Conservation (phyloP, 257 asterid genomes). For the Solanum clarkiae region DNA sequence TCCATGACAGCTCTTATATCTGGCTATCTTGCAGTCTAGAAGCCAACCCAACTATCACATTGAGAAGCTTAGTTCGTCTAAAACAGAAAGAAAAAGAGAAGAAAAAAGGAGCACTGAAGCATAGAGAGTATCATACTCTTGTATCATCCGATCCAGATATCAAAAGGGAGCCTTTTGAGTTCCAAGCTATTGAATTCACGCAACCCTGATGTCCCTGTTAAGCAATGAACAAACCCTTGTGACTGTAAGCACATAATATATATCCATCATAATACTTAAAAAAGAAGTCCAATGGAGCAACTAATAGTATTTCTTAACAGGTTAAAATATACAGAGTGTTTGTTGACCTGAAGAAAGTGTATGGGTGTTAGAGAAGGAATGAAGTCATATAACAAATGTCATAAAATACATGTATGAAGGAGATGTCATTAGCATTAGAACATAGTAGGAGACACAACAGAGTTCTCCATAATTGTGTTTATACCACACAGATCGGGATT, state of each 20-base stretch:
- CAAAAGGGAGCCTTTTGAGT: constrained; percentile 73
- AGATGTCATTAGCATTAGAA: neutral
- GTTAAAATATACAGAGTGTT: neutral
- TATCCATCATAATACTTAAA: neutral
- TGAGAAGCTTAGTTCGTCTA: neutral
- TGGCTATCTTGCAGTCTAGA: neutral
- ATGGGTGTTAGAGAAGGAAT: neutral
- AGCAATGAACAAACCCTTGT: constrained; percentile 3
- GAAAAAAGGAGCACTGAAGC: neutral
- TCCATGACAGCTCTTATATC: neutral
- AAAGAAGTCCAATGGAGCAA: neutral
- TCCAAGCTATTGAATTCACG: constrained; percentile 93
- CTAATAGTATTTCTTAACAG: neutral
- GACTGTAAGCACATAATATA: neutral
- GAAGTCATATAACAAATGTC: neutral
- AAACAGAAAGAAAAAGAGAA: neutral
- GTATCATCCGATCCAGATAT: constrained; percentile 98
- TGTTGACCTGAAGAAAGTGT: neutral
- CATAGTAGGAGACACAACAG: neutral
- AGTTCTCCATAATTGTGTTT: neutral
- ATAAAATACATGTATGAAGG: neutral
- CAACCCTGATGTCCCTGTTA: constrained; percentile 92
- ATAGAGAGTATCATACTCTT: constrained; percentile 37
- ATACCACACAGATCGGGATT: neutral
- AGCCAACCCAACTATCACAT: neutral